phyloP scores from a whole-genome alignment of 495 filamentous ascomycete genomes.

The Apodospora peruviana region DNA sequence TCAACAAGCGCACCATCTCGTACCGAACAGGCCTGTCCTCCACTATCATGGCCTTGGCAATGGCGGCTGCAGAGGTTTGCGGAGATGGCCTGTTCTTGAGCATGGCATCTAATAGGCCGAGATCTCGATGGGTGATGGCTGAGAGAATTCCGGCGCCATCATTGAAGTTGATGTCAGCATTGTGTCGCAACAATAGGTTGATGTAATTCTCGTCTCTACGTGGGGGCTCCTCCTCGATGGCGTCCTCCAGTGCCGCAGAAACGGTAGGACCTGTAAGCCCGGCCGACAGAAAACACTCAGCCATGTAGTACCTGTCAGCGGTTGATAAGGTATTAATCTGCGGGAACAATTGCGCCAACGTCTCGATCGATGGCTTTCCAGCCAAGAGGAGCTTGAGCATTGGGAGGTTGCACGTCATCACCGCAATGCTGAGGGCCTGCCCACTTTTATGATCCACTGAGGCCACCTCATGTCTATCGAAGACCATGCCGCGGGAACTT shows the following conservation, averaged over 20 bases:
- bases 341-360: conserved; percentile 35
- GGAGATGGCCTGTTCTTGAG: conserved; percentile 31
- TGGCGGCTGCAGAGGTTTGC: conserved; percentile 28
- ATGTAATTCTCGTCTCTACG: conserved; percentile 37
- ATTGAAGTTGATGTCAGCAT: conserved; percentile 41
- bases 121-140: conserved; percentile 32
- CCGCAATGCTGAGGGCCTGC: conserved; percentile 34
- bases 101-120: conserved; percentile 28
- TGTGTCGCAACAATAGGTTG: conserved; percentile 35
- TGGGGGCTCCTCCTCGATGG: conserved; percentile 36
- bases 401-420: conserved; percentile 26
- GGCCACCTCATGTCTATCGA: conserved; percentile 35
- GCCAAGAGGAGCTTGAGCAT: conserved; percentile 36
- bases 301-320: conserved; percentile 31
- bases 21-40: conserved; percentile 23
- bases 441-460: conserved; percentile 41
- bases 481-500: conserved; percentile 20
- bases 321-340: conserved; percentile 23
- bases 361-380: conserved; percentile 31
- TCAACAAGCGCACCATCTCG: conserved; percentile 33
- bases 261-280: conserved; percentile 30
- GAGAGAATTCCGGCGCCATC: conserved; percentile 36
- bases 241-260: conserved; percentile 34
- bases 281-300: conserved; percentile 33
- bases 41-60: conserved; percentile 33